phyloP scores from a whole-genome alignment of 2,329 filamentous ascomycete genomes.

The Lithohypha guttulata region DNA sequence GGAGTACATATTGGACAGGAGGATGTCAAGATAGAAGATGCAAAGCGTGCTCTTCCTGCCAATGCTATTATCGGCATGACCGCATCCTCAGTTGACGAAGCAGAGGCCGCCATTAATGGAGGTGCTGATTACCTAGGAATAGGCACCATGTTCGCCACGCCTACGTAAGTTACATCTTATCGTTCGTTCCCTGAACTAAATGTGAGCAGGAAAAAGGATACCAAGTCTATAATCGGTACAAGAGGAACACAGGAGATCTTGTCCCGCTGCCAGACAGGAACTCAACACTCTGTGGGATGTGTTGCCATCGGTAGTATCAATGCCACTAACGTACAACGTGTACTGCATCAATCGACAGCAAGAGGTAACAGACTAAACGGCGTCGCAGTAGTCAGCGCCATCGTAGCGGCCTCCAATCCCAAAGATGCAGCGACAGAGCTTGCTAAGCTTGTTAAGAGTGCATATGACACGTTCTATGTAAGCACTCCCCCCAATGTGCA shows the following conservation, averaged over 20 bases:
- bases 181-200: neutral
- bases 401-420: slow-evolving; percentile 63
- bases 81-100: slow-evolving; percentile 64
- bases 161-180: slow-evolving; percentile 40
- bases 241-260: slow-evolving; percentile 60
- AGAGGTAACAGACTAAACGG: slow-evolving; percentile 50
- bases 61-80: slow-evolving; percentile 81
- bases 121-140: slow-evolving; percentile 90
- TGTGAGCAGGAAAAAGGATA: slow-evolving; percentile 59
- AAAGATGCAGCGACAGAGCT: slow-evolving; percentile 52
- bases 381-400: slow-evolving; percentile 79
- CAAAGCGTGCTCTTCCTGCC: slow-evolving; percentile 61
- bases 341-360: slow-evolving; percentile 57
- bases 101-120: slow-evolving; percentile 55
- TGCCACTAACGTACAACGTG: slow-evolving; percentile 58
- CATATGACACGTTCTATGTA: slow-evolving; percentile 24
- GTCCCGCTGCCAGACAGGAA: slow-evolving; percentile 42
- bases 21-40: slow-evolving; percentile 65
- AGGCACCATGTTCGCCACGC: slow-evolving; percentile 77
- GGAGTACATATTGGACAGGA: slow-evolving; percentile 93
- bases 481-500: slow-evolving; percentile 24
- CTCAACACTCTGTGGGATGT: slow-evolving; percentile 40
- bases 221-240: slow-evolving; percentile 68
- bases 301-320: slow-evolving; percentile 90
- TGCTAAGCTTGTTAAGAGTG: slow-evolving; percentile 40